Conservation (phyloP, 164 flowering plant genomes). For the Stephania yunnanensis region DNA sequence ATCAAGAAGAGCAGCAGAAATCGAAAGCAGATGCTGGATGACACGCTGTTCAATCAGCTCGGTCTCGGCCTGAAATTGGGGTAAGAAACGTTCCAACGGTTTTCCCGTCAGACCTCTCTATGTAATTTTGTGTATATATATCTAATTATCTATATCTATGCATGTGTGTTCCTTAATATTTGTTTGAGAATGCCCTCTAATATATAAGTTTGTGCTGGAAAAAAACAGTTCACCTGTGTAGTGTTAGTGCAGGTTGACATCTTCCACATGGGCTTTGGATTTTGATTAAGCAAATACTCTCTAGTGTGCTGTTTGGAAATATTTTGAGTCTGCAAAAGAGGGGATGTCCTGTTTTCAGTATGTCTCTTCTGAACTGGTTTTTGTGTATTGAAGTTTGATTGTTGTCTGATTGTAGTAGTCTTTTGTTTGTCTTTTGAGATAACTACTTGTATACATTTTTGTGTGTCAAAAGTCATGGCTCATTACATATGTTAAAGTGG, state of each 20-base stretch:
- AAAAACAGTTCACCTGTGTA: not conserved
- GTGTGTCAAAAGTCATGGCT: too few species aligned
- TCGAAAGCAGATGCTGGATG: not conserved
- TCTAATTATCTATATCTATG: not conserved
- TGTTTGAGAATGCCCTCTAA: not conserved
- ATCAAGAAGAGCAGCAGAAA: constrained; percentile 42
- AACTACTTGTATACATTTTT: too few species aligned
- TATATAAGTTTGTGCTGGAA: not conserved
- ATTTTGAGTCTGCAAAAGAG: too few species aligned
- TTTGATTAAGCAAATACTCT: too few species aligned
- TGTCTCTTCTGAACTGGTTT: too few species aligned
- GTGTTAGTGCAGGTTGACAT: not conserved
- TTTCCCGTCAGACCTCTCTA: not conserved
- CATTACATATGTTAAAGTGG: too few species aligned
- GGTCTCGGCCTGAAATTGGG: constrained; percentile 6
- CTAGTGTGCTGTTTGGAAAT: too few species aligned
- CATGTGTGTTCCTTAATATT: not conserved
- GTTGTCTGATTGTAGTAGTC: too few species aligned
- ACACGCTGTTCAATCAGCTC: constrained; percentile 10
- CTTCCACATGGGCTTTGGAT: not conserved
- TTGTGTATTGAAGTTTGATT: too few species aligned
- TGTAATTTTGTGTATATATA: too few species aligned
- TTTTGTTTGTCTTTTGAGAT: too few species aligned
- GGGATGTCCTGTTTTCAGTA: too few species aligned
- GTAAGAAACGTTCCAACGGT: not conserved